phyloP scores from a whole-genome alignment of 495 filamentous ascomycete species.

The Penicillium flavigenum region DNA sequence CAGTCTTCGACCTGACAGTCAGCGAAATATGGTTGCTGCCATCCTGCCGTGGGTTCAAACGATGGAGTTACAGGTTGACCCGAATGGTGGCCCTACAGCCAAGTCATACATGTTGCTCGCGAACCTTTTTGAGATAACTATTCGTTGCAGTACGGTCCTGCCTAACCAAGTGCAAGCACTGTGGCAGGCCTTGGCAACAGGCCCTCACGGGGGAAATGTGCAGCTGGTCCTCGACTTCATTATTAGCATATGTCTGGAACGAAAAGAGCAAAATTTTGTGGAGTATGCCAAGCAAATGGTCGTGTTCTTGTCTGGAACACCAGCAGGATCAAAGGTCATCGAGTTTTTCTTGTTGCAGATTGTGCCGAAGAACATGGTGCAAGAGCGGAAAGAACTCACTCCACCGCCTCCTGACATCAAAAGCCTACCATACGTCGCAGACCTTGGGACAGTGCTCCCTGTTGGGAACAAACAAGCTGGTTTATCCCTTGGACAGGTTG shows the following conservation, averaged over 20 bases:
- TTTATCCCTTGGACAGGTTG: slow-evolving; percentile 88
- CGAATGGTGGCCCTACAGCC: slow-evolving; percentile 84
- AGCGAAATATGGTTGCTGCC: slow-evolving; percentile 91
- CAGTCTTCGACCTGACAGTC: slow-evolving; percentile 70
- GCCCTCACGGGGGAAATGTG: slow-evolving; percentile 92
- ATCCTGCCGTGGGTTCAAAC: slow-evolving; percentile 95
- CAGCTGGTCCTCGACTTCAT: slow-evolving; percentile 93
- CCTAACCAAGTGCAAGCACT: slow-evolving; percentile 97
- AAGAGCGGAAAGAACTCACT: slow-evolving; percentile 72
- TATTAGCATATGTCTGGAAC: slow-evolving; percentile 86
- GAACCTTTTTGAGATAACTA: slow-evolving; percentile 95
- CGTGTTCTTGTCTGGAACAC: slow-evolving; percentile 89
- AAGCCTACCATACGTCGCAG: slow-evolving; percentile 82
- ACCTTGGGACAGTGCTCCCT: slow-evolving; percentile 75
- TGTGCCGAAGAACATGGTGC: slow-evolving; percentile 85
- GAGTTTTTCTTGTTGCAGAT: slow-evolving; percentile 92
- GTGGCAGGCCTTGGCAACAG: slow-evolving; percentile 95
- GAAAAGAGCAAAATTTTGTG: slow-evolving; percentile 94
- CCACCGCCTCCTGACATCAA: slow-evolving; percentile 71
- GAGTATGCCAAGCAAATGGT: slow-evolving; percentile 97
- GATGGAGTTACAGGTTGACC: slow-evolving; percentile 91
- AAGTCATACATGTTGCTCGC: slow-evolving; percentile 93
- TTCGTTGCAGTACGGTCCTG: slow-evolving; percentile 79
- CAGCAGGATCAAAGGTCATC: slow-evolving; percentile 85
- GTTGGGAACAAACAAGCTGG: slow-evolving; percentile 86